Evolutionary conservation across 176 grass and related monocot species (phyloP).

Genomic region (Coix lacrymajobi): DNA sequence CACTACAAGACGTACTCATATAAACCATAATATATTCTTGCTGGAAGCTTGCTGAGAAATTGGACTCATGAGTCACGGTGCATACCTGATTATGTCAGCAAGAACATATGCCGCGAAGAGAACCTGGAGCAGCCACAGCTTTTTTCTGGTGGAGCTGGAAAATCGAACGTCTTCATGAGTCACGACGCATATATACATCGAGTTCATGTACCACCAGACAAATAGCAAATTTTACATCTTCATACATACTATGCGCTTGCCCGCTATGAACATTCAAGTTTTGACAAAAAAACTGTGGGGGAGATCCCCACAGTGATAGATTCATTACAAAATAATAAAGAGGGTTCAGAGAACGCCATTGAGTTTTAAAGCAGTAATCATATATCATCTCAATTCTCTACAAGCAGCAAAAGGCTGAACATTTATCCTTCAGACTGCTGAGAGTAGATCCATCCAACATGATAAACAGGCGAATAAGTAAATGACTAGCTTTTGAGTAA

Average conservation of each 20-base stretch:
- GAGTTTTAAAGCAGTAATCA: neutral
- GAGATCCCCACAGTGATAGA: too few species aligned
- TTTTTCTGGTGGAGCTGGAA: neutral
- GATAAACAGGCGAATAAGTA: neutral
- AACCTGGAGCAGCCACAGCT: neutral
- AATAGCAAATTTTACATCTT: neutral
- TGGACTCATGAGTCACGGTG: neutral
- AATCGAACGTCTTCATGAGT: neutral
- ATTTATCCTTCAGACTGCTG: neutral
- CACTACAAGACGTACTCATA: neutral
- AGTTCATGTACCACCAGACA: too few species aligned
- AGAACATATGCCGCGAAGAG: neutral
- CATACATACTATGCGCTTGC: neutral
- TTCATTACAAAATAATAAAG: too few species aligned
- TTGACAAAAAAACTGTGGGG: too few species aligned
- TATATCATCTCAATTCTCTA: neutral
- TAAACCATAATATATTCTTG: neutral
- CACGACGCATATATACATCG: neutral
- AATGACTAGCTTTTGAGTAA: neutral
- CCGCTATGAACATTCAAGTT: too few species aligned
- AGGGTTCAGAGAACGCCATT: neutral
- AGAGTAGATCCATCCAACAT: neutral
- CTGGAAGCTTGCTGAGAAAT: neutral
- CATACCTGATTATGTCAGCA: neutral
- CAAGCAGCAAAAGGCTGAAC: neutral